Percentiles rank a stretch among this genome's conserved stretches.
Evolutionary conservation across 2,329 filamentous ascomycete species (phyloP).

Genomic region (Fusarium hainanense): DNA sequence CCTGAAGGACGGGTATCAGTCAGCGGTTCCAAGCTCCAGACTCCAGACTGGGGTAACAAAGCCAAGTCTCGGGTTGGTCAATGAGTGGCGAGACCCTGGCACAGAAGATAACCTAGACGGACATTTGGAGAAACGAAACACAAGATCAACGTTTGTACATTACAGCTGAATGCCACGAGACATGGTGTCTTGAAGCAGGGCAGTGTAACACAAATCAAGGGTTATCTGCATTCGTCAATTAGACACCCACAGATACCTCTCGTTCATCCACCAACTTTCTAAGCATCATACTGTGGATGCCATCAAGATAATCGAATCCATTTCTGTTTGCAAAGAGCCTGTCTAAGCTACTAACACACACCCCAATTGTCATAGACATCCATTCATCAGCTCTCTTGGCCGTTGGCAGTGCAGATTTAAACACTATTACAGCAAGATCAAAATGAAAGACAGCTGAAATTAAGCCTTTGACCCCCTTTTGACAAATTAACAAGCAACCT

Average conservation of each 20-base stretch:
- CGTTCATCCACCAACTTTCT: not conserved
- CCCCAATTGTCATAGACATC: not conserved
- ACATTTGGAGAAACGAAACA: constrained; percentile 17
- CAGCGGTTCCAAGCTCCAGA: not conserved
- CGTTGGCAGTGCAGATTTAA: constrained; percentile 25
- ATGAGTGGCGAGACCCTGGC: constrained; percentile 13
- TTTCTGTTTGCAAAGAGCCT: constrained; percentile 1
- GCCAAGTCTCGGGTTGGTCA: constrained; percentile 16
- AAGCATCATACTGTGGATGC: not conserved
- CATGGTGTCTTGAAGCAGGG: not conserved
- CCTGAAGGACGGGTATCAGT: constrained; percentile 2
- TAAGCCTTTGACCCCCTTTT: constrained; percentile 22
- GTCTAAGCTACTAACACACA: not conserved
- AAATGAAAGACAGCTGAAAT: not conserved
- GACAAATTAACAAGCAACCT: constrained; percentile 9
- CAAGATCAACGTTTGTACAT: constrained; percentile 6
- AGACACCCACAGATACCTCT: not conserved
- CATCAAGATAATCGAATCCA: not conserved
- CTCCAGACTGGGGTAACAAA: constrained; percentile 32
- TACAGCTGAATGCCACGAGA: not conserved
- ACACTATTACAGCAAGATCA: constrained; percentile 16
- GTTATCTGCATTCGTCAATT: not conserved
- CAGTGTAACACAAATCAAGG: not conserved
- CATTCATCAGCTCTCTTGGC: constrained; percentile 8
- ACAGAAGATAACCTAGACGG: not conserved